Conservation (phyloP, 2,329 filamentous ascomycete species). For the Fusarium nanum region DNA sequence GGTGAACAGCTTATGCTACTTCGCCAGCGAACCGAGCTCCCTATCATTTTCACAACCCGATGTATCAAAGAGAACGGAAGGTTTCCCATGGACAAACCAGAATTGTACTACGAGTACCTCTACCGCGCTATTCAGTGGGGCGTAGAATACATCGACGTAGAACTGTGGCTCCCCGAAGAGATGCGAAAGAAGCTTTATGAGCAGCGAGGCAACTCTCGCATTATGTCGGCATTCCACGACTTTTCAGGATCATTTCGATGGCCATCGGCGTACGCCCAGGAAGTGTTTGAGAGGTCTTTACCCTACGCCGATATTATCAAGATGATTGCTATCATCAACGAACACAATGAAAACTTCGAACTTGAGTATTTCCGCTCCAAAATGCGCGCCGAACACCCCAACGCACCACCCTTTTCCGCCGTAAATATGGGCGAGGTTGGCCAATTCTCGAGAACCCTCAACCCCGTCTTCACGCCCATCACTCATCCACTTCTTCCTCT, state of each 20-base stretch:
- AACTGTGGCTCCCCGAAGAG: slow-evolving; percentile 84
- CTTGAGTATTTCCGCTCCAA: slow-evolving; percentile 88
- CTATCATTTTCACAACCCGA: slow-evolving; percentile 89
- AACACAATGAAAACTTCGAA: slow-evolving; percentile 88
- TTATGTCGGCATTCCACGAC: slow-evolving; percentile 93
- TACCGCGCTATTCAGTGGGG: slow-evolving; percentile 88
- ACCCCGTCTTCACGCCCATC: slow-evolving; percentile 88
- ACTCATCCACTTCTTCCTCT: slow-evolving; percentile 86
- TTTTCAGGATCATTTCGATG: slow-evolving; percentile 87
- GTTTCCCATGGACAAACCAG: slow-evolving; percentile 84
- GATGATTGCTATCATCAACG: slow-evolving; percentile 87
- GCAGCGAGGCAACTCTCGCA: slow-evolving; percentile 80
- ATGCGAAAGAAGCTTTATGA: slow-evolving; percentile 76
- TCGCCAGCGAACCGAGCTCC: slow-evolving; percentile 84
- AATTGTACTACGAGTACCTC: slow-evolving; percentile 82
- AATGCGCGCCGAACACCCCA: slow-evolving; percentile 75
- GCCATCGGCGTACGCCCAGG: slow-evolving; percentile 78
- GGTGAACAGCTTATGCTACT: slow-evolving; percentile 88
- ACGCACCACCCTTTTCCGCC: slow-evolving; percentile 79
- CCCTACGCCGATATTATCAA: slow-evolving; percentile 88
- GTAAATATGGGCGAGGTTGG: slow-evolving; percentile 91
- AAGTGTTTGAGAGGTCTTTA: slow-evolving; percentile 76
- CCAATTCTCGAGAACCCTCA: slow-evolving; percentile 84
- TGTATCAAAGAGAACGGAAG: slow-evolving; percentile 85
- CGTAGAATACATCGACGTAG: slow-evolving; percentile 89